These are phyloP conservation scores for Crucihimalaya himalaica DNA, from an alignment of 345 rosid species.

Conservation along the genomic window DNA sequence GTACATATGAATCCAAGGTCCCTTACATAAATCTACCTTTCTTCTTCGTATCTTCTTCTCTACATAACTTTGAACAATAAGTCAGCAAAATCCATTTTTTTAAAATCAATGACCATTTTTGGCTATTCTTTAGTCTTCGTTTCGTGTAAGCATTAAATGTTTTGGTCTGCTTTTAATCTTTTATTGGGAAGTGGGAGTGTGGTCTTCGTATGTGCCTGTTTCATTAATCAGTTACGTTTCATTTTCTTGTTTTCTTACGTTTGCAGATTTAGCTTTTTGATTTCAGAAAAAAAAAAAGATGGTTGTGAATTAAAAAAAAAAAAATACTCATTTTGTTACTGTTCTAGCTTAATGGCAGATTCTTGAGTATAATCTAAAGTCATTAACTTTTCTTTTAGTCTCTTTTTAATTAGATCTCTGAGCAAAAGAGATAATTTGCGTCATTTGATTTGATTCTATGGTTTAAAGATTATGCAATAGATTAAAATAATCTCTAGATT, in stretches of 20 bases:
- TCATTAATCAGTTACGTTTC: slow-evolving; percentile 8
- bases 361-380: slow-evolving; percentile 30
- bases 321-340: slow-evolving; percentile 6
- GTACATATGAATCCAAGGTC: slow-evolving; percentile 26
- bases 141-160: slow-evolving; percentile 39
- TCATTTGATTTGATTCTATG: slow-evolving; percentile 37
- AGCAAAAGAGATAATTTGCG: slow-evolving; percentile 29
- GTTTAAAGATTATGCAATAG: slow-evolving; percentile 25
- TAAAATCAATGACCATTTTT: neutral
- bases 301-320: neutral
- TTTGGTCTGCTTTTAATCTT: neutral
- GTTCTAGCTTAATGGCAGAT: slow-evolving; percentile 15
- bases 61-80: slow-evolving; percentile 1
- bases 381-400: too few species aligned
- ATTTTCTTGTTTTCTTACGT: neutral
- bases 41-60: slow-evolving; percentile 26
- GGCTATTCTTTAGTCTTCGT: slow-evolving; percentile 20
- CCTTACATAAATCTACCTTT: neutral
- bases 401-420: slow-evolving; percentile 13
- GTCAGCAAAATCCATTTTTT: neutral
- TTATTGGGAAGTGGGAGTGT: slow-evolving; percentile 36
- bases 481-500: slow-evolving; percentile 30
- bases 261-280: neutral
- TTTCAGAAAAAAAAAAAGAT: neutral
- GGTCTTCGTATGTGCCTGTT: slow-evolving; percentile 21